Base-by-base conservation (phyloP, 345 rosid species). In the Gossypium longicalyx region DNA sequence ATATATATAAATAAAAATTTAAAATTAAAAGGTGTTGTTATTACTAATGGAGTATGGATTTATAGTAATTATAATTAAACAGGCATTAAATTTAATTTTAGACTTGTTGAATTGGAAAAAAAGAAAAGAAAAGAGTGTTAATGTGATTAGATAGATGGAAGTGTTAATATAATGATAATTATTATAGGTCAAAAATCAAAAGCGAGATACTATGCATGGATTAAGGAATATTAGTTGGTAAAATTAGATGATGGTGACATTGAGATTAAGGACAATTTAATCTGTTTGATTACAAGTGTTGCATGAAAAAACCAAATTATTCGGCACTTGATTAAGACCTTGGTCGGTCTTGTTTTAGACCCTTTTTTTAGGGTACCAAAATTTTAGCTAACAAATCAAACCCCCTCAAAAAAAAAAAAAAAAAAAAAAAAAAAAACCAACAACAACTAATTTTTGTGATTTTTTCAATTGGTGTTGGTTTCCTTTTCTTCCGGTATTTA, bases 181-280 rank as follows among this genome's bases (percentile, higher is more conserved):
- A 9, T 71, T 44, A 67, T 8, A 70, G 38, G 12, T 29, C 7
- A 77, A 58, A 23, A 53, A 67, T 71, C 19, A 34, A 68, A 77
- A 75, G 51, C 53, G 17, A 73, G 51, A 68, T 59, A 47, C 23
- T 19, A 8, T 59, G 10, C 7, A 68, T 19, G 63, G 76, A 76
- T 70, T 52, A 74, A 25, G 71, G 75, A 74, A 76, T 81, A 34
- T 77, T 20, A 67, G 23, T 73, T 65, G 69, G 77, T 12, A 59
- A 34, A 34, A 67, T 69, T 8, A 54, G 19, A 0, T 4, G 83
- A 84, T 3, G 52, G 67, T 27, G 81, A 84, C 78, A 59, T 71
- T 56, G 70, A 1, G 59, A 74, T 70, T 45, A 86, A 66, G 74
- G 76, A 84, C 78, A 77, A 77, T 13, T 57, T 61, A 79, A 80